Evolutionary conservation across 2,329 filamentous ascomycete genomes (phyloP).

Genomic region (Colletotrichum agaves): DNA sequence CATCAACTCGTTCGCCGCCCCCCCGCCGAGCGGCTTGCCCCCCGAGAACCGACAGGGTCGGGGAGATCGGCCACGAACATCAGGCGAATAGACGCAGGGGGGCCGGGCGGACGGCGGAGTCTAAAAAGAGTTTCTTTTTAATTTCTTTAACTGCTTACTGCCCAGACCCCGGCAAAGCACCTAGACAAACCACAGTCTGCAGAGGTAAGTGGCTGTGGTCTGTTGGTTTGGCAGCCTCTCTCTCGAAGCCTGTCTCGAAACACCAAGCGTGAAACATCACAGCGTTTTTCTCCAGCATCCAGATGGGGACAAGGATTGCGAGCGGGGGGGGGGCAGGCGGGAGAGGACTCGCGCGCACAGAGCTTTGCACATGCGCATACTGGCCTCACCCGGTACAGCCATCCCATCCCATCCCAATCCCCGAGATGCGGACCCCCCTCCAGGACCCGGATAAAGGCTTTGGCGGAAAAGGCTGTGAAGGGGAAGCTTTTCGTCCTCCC

Average conservation of each 20-base stretch:
- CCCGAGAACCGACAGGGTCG: too few relatives aligned
- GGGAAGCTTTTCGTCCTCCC: slow-evolving; percentile 14
- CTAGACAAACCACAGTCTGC: not conserved
- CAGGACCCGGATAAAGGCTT: not conserved
- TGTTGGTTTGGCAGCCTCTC: slow-evolving; percentile 4
- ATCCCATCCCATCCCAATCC: slow-evolving; percentile 17
- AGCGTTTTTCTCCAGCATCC: slow-evolving; percentile 22
- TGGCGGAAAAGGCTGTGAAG: not conserved
- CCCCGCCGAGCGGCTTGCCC: too few relatives aligned
- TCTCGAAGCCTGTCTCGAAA: slow-evolving; percentile 35
- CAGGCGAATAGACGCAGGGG: too few relatives aligned
- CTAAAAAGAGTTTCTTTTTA: slow-evolving; percentile 33
- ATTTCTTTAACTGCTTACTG: not conserved
- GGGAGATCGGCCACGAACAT: too few relatives aligned
- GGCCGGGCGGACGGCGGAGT: slow-evolving; percentile 9
- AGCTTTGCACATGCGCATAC: not conserved
- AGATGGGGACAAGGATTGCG: slow-evolving; percentile 22
- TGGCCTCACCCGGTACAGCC: not conserved
- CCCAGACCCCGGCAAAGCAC: not conserved
- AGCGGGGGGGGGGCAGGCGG: too few relatives aligned
- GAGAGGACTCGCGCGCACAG: too few relatives aligned
- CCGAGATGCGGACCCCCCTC: not conserved
- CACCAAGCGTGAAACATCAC: slow-evolving; percentile 32
- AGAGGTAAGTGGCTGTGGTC: too few relatives aligned
- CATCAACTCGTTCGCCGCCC: too few relatives aligned